These are phyloP conservation scores for Xylariaceae sp. DNA, from an alignment of 2,329 filamentous ascomycete species.

Conservation along the genomic window DNA sequence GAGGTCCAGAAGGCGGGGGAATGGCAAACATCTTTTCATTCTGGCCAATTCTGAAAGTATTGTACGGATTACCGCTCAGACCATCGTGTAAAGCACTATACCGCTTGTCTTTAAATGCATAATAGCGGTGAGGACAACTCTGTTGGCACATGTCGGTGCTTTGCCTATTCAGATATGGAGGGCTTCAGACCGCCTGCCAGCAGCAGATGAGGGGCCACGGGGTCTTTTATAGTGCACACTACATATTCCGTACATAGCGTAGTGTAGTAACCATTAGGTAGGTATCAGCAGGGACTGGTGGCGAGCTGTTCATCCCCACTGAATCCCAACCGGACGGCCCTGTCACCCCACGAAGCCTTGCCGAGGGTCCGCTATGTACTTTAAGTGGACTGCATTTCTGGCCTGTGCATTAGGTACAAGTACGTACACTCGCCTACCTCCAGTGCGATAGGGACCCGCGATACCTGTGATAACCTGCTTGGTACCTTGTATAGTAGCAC, in stretches of 20 bases:
- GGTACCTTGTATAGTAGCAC: background rate
- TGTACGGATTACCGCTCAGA: background rate
- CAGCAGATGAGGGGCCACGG: constrained; percentile 19
- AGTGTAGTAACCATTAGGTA: constrained; percentile 4
- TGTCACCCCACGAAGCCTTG: constrained; percentile 16
- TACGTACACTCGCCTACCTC: background rate
- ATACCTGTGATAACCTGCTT: background rate
- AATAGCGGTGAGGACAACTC: constrained; percentile 16
- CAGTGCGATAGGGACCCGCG: background rate
- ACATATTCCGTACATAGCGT: background rate
- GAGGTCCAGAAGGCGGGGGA: background rate
- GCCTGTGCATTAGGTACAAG: constrained; percentile 2
- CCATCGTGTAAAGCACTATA: constrained; percentile 1
- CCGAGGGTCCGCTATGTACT: constrained; percentile 6
- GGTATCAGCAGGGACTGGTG: constrained; percentile 4
- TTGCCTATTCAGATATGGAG: constrained; percentile 20
- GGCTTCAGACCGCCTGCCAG: constrained; percentile 19
- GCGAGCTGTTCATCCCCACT: constrained; percentile 15
- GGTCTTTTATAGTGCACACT: constrained; percentile 13
- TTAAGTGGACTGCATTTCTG: constrained; percentile 8
- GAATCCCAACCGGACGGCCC: constrained; percentile 18
- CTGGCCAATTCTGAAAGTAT: background rate
- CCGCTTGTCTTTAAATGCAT: constrained; percentile 10
- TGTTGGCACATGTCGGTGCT: constrained; percentile 19
- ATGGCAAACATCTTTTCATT: background rate